These are phyloP conservation scores for Myxozyma geophila DNA, from an alignment of 805 yeast genomes.

Conservation along the genomic window DNA sequence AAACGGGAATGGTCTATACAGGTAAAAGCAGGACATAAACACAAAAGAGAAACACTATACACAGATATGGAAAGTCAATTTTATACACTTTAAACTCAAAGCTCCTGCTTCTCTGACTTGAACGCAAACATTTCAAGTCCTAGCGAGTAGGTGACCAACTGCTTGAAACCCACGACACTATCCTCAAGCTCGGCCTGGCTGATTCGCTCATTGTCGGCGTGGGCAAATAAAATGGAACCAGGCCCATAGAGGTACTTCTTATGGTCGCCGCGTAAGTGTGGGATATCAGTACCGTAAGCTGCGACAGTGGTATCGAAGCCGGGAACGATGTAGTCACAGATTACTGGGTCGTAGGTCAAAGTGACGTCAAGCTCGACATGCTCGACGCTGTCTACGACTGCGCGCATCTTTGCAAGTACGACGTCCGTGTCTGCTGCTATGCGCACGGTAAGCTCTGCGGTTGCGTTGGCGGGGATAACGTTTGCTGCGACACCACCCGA, in stretches of 20 bases:
- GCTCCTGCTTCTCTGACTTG: background rate
- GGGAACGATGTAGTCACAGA: conserved; percentile 64
- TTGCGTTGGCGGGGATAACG: conserved; percentile 64
- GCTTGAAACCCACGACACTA: conserved; percentile 61
- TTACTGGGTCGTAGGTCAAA: conserved; percentile 43
- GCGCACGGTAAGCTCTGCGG: conserved; percentile 56
- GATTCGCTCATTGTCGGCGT: conserved; percentile 34
- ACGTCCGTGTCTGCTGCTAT: conserved; percentile 54
- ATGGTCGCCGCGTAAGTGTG: conserved; percentile 48
- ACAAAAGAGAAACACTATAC: background rate
- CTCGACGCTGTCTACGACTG: conserved; percentile 44
- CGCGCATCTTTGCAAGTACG: conserved; percentile 48
- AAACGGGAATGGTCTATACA: background rate
- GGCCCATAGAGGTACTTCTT: conserved; percentile 67
- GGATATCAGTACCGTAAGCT: conserved; percentile 61
- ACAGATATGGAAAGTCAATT: background rate
- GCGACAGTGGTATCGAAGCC: conserved; percentile 61
- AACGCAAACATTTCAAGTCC: background rate
- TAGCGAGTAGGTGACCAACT: conserved; percentile 43
- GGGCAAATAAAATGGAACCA: conserved; percentile 47
- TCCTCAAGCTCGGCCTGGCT: conserved; percentile 51
- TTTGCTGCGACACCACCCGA: conserved; percentile 69
- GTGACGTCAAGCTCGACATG: conserved; percentile 37
- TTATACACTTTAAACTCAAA: background rate
- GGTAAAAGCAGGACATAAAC: background rate